Conservation (phyloP, 2,329 filamentous ascomycete species). For the Diaporthe vexans region DNA sequence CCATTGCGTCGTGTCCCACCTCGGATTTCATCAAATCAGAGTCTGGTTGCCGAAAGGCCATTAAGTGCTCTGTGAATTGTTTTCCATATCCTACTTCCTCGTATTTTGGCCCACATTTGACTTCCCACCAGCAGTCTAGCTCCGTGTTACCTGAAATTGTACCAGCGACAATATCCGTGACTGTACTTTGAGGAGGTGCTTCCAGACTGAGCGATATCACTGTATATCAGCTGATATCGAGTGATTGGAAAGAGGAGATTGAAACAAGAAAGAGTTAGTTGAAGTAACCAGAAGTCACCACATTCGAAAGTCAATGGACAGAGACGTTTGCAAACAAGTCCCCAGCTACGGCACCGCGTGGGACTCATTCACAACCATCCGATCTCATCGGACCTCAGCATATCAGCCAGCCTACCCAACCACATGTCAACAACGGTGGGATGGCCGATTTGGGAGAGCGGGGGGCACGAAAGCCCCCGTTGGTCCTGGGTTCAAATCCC, state of each 20-base stretch:
- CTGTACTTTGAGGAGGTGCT: not conserved
- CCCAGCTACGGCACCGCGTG: not conserved
- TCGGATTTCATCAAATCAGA: too few relatives aligned
- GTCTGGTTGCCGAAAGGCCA: not conserved
- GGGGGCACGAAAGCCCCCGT: constrained; percentile 1
- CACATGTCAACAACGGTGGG: not conserved
- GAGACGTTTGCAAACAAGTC: not conserved
- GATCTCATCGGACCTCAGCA: not conserved
- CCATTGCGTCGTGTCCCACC: not conserved
- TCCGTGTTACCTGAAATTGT: not conserved
- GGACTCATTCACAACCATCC: not conserved
- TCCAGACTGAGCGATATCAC: not conserved
- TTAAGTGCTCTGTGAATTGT: accelerated
- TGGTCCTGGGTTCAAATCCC: constrained; percentile 7
- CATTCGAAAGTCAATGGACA: not conserved
- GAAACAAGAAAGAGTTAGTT: not conserved
- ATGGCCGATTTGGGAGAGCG: constrained; percentile 1
- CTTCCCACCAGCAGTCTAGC: too few relatives aligned
- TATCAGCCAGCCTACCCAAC: not conserved
- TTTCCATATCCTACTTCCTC: not conserved
- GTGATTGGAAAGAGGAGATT: not conserved
- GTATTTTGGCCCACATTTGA: too few relatives aligned
- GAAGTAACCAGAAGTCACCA: not conserved
- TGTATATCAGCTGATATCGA: not conserved
- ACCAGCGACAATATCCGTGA: not conserved